Conservation (phyloP, 2,329 filamentous ascomycete species). For the Calonectria leucothoes region DNA sequence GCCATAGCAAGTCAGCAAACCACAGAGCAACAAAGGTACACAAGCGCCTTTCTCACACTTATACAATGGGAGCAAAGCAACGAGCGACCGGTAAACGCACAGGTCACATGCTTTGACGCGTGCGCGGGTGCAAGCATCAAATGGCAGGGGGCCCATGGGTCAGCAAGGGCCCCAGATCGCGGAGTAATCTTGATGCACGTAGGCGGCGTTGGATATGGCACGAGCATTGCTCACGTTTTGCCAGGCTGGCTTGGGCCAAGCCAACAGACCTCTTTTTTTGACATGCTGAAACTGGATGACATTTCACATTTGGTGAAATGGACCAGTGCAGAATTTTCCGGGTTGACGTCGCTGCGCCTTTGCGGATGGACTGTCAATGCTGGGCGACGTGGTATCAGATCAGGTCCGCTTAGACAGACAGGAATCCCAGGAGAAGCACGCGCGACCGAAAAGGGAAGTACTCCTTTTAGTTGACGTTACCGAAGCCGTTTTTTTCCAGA, state of each 20-base stretch:
- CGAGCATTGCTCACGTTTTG: slow-evolving; percentile 30
- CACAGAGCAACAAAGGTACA: background rate
- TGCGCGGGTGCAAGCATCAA: slow-evolving; percentile 39
- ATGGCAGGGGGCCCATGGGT: slow-evolving; percentile 15
- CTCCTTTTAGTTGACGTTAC: slow-evolving; percentile 29
- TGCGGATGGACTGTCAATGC: background rate
- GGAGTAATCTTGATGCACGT: slow-evolving; percentile 37
- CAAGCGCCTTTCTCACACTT: background rate
- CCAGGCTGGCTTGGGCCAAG: slow-evolving; percentile 22
- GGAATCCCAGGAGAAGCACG: slow-evolving; percentile 18
- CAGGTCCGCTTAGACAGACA: slow-evolving; percentile 5
- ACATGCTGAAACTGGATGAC: slow-evolving; percentile 10
- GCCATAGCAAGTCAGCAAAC: background rate
- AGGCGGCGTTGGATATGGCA: slow-evolving; percentile 20
- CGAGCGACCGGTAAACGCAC: slow-evolving; percentile 20
- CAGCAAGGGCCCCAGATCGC: slow-evolving; percentile 33
- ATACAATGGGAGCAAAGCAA: slow-evolving; percentile 28
- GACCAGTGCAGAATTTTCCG: background rate
- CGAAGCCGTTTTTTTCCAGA: slow-evolving; percentile 26
- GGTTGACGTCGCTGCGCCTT: background rate
- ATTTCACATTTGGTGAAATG: slow-evolving; percentile 1
- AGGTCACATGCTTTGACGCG: slow-evolving; percentile 39
- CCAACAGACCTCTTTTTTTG: background rate
- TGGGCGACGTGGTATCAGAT: slow-evolving; percentile 19
- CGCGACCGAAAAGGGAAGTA: slow-evolving; percentile 3